Base-by-base conservation (phyloP, 2,329 filamentous ascomycete species). In the Fusarium haematococcum region DNA sequence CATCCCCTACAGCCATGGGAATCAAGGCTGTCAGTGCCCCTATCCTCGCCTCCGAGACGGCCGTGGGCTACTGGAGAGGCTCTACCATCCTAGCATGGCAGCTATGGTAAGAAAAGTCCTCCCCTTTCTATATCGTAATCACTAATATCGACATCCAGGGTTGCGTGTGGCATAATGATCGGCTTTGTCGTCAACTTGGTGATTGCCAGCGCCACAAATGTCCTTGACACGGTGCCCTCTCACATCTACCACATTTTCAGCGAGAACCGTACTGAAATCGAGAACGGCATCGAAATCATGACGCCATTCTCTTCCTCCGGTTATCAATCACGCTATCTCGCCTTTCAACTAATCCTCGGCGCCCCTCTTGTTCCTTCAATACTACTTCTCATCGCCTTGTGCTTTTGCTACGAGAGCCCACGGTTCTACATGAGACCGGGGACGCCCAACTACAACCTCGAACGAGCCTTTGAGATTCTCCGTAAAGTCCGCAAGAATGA, bases 11-110 rank as follows among this genome's bases (percentile, higher is more conserved):
- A 76, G 85, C 84, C 1, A 87, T 87, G 86, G 86, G 86, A 0
- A 81, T 87, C 30, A 87, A 87, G 69, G 86, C 86, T 1, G 85
- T 87, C 39, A 87, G 85, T 41, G 85, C 85, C 0, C 84, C 86
- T 1, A 86, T 87, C 18, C 79, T 87, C 3, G 85, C 85, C 3
- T 84, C 84, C 9, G 86, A 87, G 74, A 86, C 85, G 0, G 84
- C 85, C 0, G 81, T 86, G 16, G 84, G 85, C 0, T 86, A 84
- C 69, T 87, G 86, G 86, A 80, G 86, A 75, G 86, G 86, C 2
- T 85, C 84, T 14, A 84, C 84, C 2, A 85, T 87, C 18, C 79
- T 87, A 0, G 84, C 84, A 6, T 87, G 86, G 85, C 86, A 87
- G 45, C 76, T 87, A 2, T 86, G 84, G 84, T 23, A 80, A 81